Base-by-base conservation (phyloP, 2,329 filamentous ascomycete species). In the Arthrobotrys iridis region DNA sequence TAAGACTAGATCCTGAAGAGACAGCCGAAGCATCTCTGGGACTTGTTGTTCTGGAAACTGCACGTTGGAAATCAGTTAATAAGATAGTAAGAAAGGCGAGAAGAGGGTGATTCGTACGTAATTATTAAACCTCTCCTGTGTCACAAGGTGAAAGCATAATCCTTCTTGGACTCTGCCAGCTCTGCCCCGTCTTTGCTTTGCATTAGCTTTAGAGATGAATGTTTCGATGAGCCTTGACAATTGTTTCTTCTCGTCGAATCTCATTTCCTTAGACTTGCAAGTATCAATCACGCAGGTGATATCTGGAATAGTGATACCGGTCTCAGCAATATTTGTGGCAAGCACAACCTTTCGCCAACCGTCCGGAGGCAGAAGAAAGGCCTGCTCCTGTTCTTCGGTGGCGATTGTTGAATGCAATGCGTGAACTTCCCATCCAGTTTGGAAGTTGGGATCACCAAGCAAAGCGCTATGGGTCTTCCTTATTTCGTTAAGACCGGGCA, bases 321-420 rank as follows among this genome's bases (percentile, higher is more conserved):
- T 99, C 82, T 99, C 95, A 3, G 95, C 95, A 81, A 99, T 99
- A 80, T 99, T 99, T 11, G 95, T 99, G 1, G 95, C 93, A 64
- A 99, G 87, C 1, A 99, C 94, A 77, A 99, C 95, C 83, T 99
- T 99, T 77, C 93, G 88, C 67, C 89, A 86, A 0, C 94, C 94
- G 2, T 86, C 86, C 0, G 93, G 93, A 4, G 95, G 95, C 0
- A 97, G 83, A 4, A 92, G 84, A 81, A 99, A 99, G 0, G 95
- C 95, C 33, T 91, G 90, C 82, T 99, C 94, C 81, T 99, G 95
- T 76, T 99, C 95, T 79, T 98, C 94, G 50, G 91, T 97, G 8
- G 94, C 93, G 78, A 99, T 97, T 0, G 91, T 93, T 0, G 95
- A 98, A 81, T 99, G 95, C 35, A 99, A 85, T 10, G 93, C 91